Evolutionary conservation across 805 yeast genomes (phyloP), one percentile per base, ranked within the genome.

Genomic region (Saturnispora dispora): DNA sequence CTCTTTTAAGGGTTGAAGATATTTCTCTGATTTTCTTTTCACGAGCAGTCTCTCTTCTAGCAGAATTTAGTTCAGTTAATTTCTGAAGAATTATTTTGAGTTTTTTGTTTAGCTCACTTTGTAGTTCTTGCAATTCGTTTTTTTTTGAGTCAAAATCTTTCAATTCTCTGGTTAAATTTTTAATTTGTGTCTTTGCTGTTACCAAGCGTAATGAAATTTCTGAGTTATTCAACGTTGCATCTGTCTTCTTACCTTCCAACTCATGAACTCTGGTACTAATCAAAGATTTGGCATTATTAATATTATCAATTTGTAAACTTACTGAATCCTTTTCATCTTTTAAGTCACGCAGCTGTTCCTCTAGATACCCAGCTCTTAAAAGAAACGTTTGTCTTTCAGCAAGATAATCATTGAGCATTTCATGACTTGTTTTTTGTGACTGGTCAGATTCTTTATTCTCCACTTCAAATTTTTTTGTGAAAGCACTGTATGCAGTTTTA

Each of bases 11-110:
- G 50, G 80, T 74, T 0, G 81, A 67, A 2, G 87, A 82, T 54
- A 85, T 86, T 57, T 89, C 96, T 51, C 91, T 73, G 41, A 86
- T 67, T 55, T 74, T 78, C 47, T 76, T 74, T 55, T 89, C 96
- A 55, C 80, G 78, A 40, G 77, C 77, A 0, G 89, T 73, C 58
- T 87, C 96, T 57, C 91, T 78, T 63, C 82, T 85, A 52, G 75
- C 79, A 1, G 96, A 89, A 47, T 80, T 81, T 36, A 87, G 67
- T 50, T 86, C 95, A 54, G 85, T 85, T 45, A 91, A 69, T 57
- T 76, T 76, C 2, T 76, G 57, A 28, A 85, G 69, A 1, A 81
- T 73, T 32, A 79, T 83, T 55, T 81, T 76, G 52, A 90, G 69
- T 54, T 79, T 77, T 7, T 81, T 70, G 55, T 82, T 84, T n/a